These are phyloP conservation scores for Ophiostoma piceae DNA, from an alignment of 2,329 filamentous ascomycete species.

Conservation along the genomic window DNA sequence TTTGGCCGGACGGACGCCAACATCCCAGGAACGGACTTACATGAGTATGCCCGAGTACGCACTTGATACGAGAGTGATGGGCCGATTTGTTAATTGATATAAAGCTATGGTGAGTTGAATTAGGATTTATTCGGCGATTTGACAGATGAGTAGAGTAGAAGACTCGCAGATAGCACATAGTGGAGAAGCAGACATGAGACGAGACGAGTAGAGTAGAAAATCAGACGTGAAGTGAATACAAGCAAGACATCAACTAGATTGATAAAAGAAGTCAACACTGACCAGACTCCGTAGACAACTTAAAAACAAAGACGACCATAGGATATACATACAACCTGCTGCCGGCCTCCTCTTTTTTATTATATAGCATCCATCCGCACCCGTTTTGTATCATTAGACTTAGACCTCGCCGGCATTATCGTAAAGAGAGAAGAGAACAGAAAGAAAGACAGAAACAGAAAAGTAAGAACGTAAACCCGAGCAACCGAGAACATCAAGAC, in stretches of 20 bases:
- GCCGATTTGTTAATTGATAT: background rate
- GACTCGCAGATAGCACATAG: background rate
- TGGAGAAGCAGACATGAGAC: background rate
- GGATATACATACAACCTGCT: slow-evolving; percentile 7
- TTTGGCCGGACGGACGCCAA: background rate
- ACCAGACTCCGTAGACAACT: background rate
- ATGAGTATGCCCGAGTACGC: background rate
- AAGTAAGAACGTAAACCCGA: background rate
- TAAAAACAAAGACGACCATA: background rate
- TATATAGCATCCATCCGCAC: background rate
- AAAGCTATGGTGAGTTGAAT: background rate
- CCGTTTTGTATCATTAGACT: slow-evolving; percentile 10
- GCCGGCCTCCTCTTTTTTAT: slow-evolving; percentile 6
- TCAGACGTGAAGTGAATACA: background rate
- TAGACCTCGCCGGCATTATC: background rate
- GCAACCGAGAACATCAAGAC: background rate
- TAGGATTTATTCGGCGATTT: background rate
- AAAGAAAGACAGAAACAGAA: background rate
- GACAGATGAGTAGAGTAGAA: background rate
- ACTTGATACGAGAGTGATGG: background rate
- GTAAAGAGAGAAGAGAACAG: background rate
- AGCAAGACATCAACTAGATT: background rate
- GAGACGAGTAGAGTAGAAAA: background rate
- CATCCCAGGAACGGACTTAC: background rate
- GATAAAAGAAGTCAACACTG: background rate